These are phyloP conservation scores for Mycena latifolia DNA, from an alignment of 768 basidiomycete genomes.

Conservation along the genomic window DNA sequence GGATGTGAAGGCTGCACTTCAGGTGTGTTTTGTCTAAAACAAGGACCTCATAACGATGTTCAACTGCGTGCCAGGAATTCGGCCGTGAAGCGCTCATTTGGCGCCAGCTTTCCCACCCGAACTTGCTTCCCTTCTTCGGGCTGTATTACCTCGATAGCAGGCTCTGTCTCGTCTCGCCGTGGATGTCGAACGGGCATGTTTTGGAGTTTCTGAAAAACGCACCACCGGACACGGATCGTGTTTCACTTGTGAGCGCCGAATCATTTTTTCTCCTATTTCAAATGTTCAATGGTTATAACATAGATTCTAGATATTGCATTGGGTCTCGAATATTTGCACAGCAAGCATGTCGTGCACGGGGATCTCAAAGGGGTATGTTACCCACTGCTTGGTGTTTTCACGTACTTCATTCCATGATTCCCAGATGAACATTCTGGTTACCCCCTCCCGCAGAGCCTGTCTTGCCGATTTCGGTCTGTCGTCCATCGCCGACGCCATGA, in stretches of 20 bases:
- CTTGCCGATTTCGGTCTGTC: constrained; percentile 36
- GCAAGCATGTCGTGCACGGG: constrained; percentile 31
- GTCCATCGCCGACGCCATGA: constrained; percentile 24
- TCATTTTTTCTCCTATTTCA: neutral
- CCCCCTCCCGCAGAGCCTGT: constrained; percentile 33
- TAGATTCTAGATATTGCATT: neutral
- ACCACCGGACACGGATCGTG: constrained; percentile 4
- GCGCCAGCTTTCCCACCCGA: constrained; percentile 37
- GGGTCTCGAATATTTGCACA: constrained; percentile 30
- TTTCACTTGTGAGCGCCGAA: neutral
- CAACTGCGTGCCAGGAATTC: constrained; percentile 19
- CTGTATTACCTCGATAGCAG: constrained; percentile 27
- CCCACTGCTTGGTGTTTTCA: neutral
- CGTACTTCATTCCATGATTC: neutral
- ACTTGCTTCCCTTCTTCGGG: constrained; percentile 36
- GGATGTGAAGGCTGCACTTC: constrained; percentile 3
- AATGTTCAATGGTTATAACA: neutral
- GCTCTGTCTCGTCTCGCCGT: constrained; percentile 32
- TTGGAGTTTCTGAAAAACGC: constrained; percentile 14
- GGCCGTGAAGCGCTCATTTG: constrained; percentile 36
- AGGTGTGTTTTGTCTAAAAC: neutral
- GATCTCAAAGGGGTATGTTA: constrained; percentile 37
- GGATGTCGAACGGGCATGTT: constrained; percentile 16
- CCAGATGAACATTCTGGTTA: constrained; percentile 35
- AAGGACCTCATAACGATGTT: too few species aligned